Evolutionary conservation across 1,284 basidiomycete genomes (phyloP), one percentile per base, ranked within the genome.

Genomic region (Caloboletus firmus): DNA sequence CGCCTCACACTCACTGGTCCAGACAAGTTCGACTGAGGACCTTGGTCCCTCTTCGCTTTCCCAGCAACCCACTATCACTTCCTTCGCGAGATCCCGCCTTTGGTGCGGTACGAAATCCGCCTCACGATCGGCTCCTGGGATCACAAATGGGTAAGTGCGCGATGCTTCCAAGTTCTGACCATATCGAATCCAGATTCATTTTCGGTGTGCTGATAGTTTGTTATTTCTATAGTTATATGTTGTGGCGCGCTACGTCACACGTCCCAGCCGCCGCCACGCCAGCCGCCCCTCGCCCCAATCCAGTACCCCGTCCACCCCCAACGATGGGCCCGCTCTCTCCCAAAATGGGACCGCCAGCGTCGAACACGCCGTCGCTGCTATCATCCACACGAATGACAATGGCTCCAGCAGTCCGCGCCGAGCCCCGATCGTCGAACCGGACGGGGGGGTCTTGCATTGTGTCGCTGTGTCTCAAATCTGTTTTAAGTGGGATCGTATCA

Each of bases 81-180:
- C 71, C 71, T 91, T 45, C 82, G 83, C 42, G 92, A 95, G 73
- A 92, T 95, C 41, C 85, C 91, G 0, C 83, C 92, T 45, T 74
- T 90, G 15, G 66, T 79, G 2, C 69, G 71, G 8, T 95, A 91
- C 63, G 83, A 91, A 68, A 80, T 94, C 34, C 79, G 88, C 50
- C 70, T 83, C n/a, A 76, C 71, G 31, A 71, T 89, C 17, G 86
- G 75, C 5, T 79, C 83, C 4, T 95, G 91, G 90, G 92, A 93
- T 56, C 76, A 86, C 47, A 95, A 95, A 81, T 94, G 92, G 92
- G 88, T 91, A 59, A 45, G 59, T 48, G 28, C 4, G 4, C 20
- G 12, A 41, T 11, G 13, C 35, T 35, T 45, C 28, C 30, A 12
- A 36, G 24, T 55, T 20, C 5, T 30, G 13, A 18, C 31, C 9